Percentiles rank a stretch among this genome's conserved stretches.
These are phyloP conservation scores for Didymella segeticola DNA, from an alignment of 2,329 filamentous ascomycete species.

Conservation along the genomic window DNA sequence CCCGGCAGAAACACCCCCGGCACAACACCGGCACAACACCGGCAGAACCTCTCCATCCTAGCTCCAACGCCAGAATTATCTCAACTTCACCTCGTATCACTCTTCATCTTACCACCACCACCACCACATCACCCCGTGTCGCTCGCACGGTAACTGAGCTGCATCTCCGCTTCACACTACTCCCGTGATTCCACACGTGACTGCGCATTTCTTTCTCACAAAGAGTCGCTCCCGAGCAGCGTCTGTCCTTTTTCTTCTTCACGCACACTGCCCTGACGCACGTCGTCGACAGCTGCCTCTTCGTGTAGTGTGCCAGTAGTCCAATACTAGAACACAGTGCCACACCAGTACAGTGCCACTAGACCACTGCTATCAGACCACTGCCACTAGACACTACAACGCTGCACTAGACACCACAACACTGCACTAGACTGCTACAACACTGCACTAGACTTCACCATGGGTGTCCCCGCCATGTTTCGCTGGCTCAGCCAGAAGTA, in stretches of 20 bases:
- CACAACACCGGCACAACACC: no score
- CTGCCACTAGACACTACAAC: neutral
- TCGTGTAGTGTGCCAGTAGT: slow-evolving; percentile 24
- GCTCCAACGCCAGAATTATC: no score
- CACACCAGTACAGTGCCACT: slow-evolving; percentile 9
- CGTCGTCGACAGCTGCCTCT: slow-evolving; percentile 18
- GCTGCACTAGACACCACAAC: slow-evolving; percentile 5
- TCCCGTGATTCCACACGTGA: neutral
- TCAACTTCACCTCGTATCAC: no score
- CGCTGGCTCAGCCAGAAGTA: slow-evolving; percentile 97
- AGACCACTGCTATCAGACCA: neutral
- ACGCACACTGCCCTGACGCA: no score
- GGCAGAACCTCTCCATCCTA: no score
- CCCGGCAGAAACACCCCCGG: no score
- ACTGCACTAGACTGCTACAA: slow-evolving; percentile 17
- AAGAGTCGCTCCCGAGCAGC: slow-evolving; percentile 10
- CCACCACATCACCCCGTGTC: slow-evolving; percentile 10
- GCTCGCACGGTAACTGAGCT: slow-evolving; percentile 6
- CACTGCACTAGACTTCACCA: slow-evolving; percentile 52
- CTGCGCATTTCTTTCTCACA: neutral
- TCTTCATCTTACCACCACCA: slow-evolving; percentile 11
- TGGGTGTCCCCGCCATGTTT: slow-evolving; percentile 96
- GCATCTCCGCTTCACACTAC: no score
- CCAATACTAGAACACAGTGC: slow-evolving; percentile 28
- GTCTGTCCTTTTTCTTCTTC: slow-evolving; percentile 11